Evolutionary conservation across 2,329 filamentous ascomycete genomes (phyloP), one percentile per base, ranked within the genome.

Genomic region (Scytalidium sp.): DNA sequence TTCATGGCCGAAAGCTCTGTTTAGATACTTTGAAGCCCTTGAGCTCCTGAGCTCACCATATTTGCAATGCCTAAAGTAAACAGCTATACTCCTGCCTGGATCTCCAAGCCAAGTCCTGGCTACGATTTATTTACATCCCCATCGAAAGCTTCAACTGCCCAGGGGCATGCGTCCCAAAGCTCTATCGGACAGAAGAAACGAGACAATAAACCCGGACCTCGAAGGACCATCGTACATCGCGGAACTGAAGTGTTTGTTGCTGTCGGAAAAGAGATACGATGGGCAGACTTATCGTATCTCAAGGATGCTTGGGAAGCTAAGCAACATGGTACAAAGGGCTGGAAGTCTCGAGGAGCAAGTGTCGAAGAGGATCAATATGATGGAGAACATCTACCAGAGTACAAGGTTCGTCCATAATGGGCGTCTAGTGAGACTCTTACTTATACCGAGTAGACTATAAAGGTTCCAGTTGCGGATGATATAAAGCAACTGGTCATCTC

Each of bases 211-310:
- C 60, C 67, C 19, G 80, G 81, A 17, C 80, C 83, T 9, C 74
- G 77, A 50, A 70, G 82, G 55, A 91, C 84, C 1, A 85, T 97
- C 60, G 92, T 91, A 9, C 83, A 81, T 45, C 79, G 93, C 51
- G 91, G 88, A 15, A 90, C 88, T 1, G 92, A 99, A 63, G 75
- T 97, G 9, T 97, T 97, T 65, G 84, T 90, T 11, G 92, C 91
- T 19, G 85, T 88, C 39, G 92, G 92, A 44, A 92, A 87, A 60
- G 90, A 97, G 68, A 87, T 99, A 53, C 81, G 92, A 67, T 99
- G 94, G 91, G 86, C 88, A 9, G 90, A 96, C 69, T 72, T 99
- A 49, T 82, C 84, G 46, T 82, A 85, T 51, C 68, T 97, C 62
- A 96, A 95, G 72, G 88, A 84, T 53, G 64, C 66, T 46, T 78